These are phyloP conservation scores for Fraxinus excelsior DNA, from an alignment of 257 asterid genomes.

Conservation along the genomic window DNA sequence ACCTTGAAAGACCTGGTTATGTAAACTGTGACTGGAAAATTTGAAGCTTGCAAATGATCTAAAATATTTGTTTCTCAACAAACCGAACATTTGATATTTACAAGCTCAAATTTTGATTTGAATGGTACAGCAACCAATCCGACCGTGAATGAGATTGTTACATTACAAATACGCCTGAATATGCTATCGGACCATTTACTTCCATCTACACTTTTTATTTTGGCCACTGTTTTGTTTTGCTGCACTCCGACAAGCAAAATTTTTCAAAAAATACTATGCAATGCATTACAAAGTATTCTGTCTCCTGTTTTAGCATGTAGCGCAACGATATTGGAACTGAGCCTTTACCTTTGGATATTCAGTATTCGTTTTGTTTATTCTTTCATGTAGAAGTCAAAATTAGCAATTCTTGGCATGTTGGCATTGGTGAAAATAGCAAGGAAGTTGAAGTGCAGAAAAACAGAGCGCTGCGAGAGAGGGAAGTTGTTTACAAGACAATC, in stretches of 20 bases:
- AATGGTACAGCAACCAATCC: background rate
- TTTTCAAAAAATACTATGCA: background rate
- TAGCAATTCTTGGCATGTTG: slow-evolving; percentile 56
- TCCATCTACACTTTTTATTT: too few relatives aligned
- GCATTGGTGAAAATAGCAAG: slow-evolving; percentile 71
- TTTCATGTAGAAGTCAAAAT: slow-evolving; percentile 63
- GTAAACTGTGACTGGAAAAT: background rate
- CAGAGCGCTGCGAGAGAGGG: slow-evolving; percentile 80
- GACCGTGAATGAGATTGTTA: background rate
- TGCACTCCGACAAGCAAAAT: background rate
- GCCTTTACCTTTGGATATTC: slow-evolving; percentile 4
- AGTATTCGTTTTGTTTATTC: slow-evolving; percentile 21
- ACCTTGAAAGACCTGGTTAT: background rate
- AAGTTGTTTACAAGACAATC: slow-evolving; percentile 55
- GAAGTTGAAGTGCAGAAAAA: slow-evolving; percentile 87
- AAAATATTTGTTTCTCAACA: background rate
- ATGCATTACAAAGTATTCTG: background rate
- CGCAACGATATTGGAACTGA: background rate
- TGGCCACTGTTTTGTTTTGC: too few relatives aligned
- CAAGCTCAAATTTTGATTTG: background rate
- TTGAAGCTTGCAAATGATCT: background rate
- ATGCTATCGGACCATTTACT: too few relatives aligned
- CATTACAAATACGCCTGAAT: too few relatives aligned
- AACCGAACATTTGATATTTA: background rate
- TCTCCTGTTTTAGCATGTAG: slow-evolving; percentile 6